phyloP scores from a whole-genome alignment of 768 basidiomycete species.

The Cyathus striatus region DNA sequence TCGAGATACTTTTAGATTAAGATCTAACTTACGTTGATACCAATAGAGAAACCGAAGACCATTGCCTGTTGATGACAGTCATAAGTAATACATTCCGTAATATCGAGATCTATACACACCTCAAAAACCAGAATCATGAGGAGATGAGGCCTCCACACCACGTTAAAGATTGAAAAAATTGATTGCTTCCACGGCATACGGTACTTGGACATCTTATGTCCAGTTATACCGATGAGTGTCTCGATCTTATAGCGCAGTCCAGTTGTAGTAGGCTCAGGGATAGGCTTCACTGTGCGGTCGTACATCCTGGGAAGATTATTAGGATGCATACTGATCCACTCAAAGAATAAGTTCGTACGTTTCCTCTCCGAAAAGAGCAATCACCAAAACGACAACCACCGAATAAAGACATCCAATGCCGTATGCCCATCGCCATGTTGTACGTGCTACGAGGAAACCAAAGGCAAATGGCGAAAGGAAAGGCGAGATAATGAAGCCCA shows the following conservation, averaged over 20 bases:
- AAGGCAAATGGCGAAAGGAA: conserved; percentile 63
- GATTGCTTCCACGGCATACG: conserved; percentile 45
- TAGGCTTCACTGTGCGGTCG: conserved; percentile 51
- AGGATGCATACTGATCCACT: not conserved
- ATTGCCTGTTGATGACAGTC: conserved; percentile 28
- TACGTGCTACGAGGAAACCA: conserved; percentile 60
- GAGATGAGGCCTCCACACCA: conserved; percentile 62
- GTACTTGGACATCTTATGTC: conserved; percentile 51
- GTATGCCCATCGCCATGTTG: conserved; percentile 63
- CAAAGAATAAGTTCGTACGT: conserved; percentile 35
- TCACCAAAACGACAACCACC: conserved; percentile 47
- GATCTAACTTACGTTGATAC: conserved; percentile 42
- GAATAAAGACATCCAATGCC: conserved; percentile 60
- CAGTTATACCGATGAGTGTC: conserved; percentile 61
- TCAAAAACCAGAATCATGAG: conserved; percentile 48
- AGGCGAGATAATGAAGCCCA: conserved; percentile 66
- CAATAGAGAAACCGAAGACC: conserved; percentile 61
- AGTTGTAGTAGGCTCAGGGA: conserved; percentile 34
- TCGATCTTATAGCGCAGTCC: conserved; percentile 49
- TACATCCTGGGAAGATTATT: conserved; percentile 38
- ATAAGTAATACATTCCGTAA: not conserved
- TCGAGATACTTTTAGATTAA: not conserved
- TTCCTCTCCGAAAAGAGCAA: conserved; percentile 59
- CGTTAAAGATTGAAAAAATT: conserved; percentile 38
- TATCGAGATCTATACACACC: conserved; percentile 17